A percentile compares a stretch with the other conserved stretches of the same genome.
Conservation (phyloP, 2,329 filamentous ascomycete genomes). For the Diaporthe sp. region DNA sequence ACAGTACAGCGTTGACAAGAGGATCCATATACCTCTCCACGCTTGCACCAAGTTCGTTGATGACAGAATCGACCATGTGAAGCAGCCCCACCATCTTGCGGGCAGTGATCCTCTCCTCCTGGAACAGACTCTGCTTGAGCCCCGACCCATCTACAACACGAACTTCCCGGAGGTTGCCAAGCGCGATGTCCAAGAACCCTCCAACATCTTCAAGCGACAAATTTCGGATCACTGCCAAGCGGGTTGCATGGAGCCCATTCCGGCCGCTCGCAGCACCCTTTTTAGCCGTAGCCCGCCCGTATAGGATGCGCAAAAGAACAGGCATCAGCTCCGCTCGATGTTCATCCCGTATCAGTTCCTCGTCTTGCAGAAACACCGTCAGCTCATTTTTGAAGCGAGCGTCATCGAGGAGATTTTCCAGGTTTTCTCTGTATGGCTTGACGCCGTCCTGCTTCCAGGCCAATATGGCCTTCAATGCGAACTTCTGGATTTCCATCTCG, state of each 20-base stretch:
- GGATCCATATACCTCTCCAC: conserved; percentile 76
- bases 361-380: conserved; percentile 86
- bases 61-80: conserved; percentile 90
- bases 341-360: conserved; percentile 78
- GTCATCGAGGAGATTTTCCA: conserved; percentile 91
- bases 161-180: conserved; percentile 76
- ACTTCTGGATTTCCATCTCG: conserved; percentile 89
- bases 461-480: conserved; percentile 85
- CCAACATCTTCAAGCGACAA: conserved; percentile 81
- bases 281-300: conserved; percentile 88
- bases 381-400: conserved; percentile 93
- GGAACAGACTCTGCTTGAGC: conserved; percentile 66
- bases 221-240: conserved; percentile 84
- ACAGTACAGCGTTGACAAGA: conserved; percentile 83
- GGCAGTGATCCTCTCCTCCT: conserved; percentile 70
- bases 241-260: conserved; percentile 83
- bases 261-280: conserved; percentile 82
- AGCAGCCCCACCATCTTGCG: conserved; percentile 92
- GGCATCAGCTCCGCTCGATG: conserved; percentile 85
- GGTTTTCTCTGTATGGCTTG: conserved; percentile 83
- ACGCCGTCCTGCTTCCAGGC: conserved; percentile 89
- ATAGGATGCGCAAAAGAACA: conserved; percentile 86
- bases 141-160: conserved; percentile 66
- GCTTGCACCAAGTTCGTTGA: conserved; percentile 84
- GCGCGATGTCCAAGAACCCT: conserved; percentile 86